phyloP scores from a whole-genome alignment of 495 filamentous ascomycete genomes.

The Coniosporium apollinis region DNA sequence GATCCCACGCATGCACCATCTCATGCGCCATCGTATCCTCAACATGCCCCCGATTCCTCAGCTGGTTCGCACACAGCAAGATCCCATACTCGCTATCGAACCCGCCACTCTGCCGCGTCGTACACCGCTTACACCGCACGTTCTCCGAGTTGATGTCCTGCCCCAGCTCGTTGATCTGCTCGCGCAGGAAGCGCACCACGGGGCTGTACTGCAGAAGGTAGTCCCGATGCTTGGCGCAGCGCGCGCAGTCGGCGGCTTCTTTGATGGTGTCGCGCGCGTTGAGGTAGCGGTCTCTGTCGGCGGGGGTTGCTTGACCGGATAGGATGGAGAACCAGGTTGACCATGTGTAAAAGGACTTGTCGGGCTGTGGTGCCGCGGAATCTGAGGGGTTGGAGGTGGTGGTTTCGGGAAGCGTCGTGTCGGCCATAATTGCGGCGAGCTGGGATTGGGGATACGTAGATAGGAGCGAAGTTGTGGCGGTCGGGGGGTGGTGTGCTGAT shows the following conservation, averaged over 20 bases:
- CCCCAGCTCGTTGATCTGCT: constrained; percentile 61
- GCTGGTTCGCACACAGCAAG: constrained; percentile 73
- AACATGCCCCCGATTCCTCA: constrained; percentile 53
- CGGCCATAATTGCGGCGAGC: too few species aligned
- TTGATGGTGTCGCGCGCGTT: constrained; percentile 46
- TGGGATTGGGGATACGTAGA: too few species aligned
- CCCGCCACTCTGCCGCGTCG: constrained; percentile 50
- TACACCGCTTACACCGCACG: constrained; percentile 67
- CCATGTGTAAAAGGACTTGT: constrained; percentile 53
- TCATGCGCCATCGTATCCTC: constrained; percentile 95
- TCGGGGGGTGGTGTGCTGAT: too few species aligned
- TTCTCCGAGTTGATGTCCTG: constrained; percentile 55
- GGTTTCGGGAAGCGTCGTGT: not conserved
- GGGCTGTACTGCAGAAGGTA: constrained; percentile 73
- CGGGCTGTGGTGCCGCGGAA: constrained; percentile 36
- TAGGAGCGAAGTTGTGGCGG: too few species aligned
- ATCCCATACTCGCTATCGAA: constrained; percentile 77
- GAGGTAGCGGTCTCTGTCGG: constrained; percentile 54
- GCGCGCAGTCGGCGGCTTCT: constrained; percentile 54
- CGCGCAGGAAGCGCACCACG: constrained; percentile 63
- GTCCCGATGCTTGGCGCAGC: constrained; percentile 61
- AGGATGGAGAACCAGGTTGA: constrained; percentile 65
- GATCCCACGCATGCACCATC: constrained; percentile 95
- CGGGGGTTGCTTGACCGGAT: constrained; percentile 47
- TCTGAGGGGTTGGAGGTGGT: constrained; percentile 20